Base-by-base conservation (phyloP, 257 asterid genomes). In the Penstemon davidsonii region DNA sequence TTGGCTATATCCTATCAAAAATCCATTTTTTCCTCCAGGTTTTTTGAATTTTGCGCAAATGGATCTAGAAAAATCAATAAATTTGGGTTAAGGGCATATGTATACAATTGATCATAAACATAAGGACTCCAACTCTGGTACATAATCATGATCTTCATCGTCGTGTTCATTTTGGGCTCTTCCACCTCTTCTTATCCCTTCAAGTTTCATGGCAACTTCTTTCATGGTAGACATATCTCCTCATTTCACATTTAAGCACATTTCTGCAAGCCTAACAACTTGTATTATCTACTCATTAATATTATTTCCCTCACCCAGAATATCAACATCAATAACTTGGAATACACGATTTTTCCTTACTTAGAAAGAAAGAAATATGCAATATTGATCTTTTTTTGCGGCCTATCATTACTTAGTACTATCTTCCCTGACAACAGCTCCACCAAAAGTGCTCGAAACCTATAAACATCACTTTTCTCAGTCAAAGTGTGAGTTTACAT, bases 211-310 rank as follows among this genome's bases (percentile, higher is more conserved):
- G 0, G 71, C 72, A 12, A 78, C 75, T 37, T 76, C 79, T 39
- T 66, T 75, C 77, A 74, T 80, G 15, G 33, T 51, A 0, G 84
- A 81, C 60, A 75, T 61, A 19, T 80, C 72, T 0, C 74, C 78
- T 4, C 78, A 80, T 51, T 37, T 75, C 4, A 75, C 60, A 57
- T 67, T 55, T 42, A 75, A 45, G 61, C 80, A 83, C 4, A 59
- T 33, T 43, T 73, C 19, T 0, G 83, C 81, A 8, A 74, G 55
- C 70, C 10, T 54, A 0, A 72, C 81, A 38, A 83, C 65, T 15
- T 66, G 58, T 9, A 57, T 53, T 7, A 72, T 8, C 5, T 42
- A 64, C 39, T 67, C 68, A 15, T 0, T 25, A 25, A 25, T 25
- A 54, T 4, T 56, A 57, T 56, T 66, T 43, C 50, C 79, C 9